Percentiles rank a stretch among this genome's conserved stretches.
Conservation (phyloP, 169 alveolate genomes). For the Cryptosporidium meleagridis region DNA sequence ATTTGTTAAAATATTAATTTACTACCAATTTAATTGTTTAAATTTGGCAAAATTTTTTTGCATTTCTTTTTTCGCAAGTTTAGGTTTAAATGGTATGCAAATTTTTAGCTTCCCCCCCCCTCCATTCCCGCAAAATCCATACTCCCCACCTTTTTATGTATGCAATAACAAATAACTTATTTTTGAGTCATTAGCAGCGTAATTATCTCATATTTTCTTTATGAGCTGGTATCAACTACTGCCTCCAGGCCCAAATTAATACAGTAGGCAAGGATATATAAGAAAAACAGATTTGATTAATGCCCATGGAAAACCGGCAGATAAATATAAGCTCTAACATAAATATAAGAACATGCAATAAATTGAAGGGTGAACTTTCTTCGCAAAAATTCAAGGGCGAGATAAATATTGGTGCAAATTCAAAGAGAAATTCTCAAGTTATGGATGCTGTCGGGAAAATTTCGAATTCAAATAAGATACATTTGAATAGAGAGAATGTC, state of each 20-base stretch:
- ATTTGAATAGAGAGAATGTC: conserved; percentile 59
- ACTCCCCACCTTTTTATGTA: not conserved
- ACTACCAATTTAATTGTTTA: not conserved
- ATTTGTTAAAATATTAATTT: too few species aligned
- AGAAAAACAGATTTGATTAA: not conserved
- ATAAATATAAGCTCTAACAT: not conserved
- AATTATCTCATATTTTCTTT: too few species aligned
- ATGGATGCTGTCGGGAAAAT: not conserved
- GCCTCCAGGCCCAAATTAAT: not conserved
- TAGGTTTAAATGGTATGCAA: not conserved
- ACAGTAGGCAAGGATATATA: not conserved
- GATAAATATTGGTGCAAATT: not conserved
- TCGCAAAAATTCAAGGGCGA: not conserved
- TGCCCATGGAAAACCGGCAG: conserved; percentile 5
- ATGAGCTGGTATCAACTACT: not conserved
- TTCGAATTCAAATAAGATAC: conserved; percentile 48
- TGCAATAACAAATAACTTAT: not conserved
- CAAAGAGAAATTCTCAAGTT: not conserved
- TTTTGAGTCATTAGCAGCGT: not conserved
- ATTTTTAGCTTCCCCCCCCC: not conserved
- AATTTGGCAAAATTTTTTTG: not conserved
- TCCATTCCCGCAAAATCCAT: not conserved
- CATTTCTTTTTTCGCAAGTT: not conserved
- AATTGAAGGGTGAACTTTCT: not conserved
- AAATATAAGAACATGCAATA: not conserved